These are phyloP conservation scores for Blastocystis sp. DNA, from an alignment of 352 stramenopile species.

Conservation along the genomic window DNA sequence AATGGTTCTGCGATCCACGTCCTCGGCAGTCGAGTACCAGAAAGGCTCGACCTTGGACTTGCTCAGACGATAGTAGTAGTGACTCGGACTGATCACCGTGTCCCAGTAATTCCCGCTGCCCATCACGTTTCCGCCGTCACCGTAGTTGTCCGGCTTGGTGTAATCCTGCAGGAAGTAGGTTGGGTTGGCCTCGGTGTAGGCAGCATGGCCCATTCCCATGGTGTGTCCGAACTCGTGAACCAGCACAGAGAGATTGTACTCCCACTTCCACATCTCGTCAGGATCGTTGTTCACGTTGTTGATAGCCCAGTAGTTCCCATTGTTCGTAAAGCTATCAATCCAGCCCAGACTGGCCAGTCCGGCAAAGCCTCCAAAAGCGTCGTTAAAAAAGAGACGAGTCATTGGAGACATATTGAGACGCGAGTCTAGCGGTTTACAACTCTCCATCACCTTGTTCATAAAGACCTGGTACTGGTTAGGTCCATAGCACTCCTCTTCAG, in stretches of 20 bases:
- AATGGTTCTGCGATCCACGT: background rate
- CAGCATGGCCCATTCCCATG: conserved; percentile 48
- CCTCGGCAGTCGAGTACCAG: background rate
- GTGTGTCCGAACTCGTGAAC: conserved; percentile 62
- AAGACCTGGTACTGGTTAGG: conserved; percentile 27
- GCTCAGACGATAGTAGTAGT: conserved; percentile 36
- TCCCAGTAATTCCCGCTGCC: conserved; percentile 17
- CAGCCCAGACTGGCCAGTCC: conserved; percentile 10
- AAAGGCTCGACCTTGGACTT: conserved; percentile 2
- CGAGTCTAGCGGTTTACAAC: background rate
- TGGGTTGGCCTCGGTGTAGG: background rate
- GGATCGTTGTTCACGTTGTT: conserved; percentile 57
- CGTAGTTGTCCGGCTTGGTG: conserved; percentile 45
- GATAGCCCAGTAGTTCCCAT: conserved; percentile 59
- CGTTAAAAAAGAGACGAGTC: conserved; percentile 51
- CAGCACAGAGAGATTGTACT: conserved; percentile 48
- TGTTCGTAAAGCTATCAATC: background rate
- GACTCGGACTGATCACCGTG: conserved; percentile 5
- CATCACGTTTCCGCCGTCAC: conserved; percentile 44
- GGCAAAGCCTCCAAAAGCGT: conserved; percentile 21
- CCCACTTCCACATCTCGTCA: conserved; percentile 52
- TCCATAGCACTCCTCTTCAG: conserved; percentile 38
- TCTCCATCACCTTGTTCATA: conserved; percentile 30
- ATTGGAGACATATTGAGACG: background rate
- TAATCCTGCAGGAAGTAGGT: conserved; percentile 11